phyloP scores from a whole-genome alignment of 1,139 yeast genomes.

The Yamadazyma sp. region DNA sequence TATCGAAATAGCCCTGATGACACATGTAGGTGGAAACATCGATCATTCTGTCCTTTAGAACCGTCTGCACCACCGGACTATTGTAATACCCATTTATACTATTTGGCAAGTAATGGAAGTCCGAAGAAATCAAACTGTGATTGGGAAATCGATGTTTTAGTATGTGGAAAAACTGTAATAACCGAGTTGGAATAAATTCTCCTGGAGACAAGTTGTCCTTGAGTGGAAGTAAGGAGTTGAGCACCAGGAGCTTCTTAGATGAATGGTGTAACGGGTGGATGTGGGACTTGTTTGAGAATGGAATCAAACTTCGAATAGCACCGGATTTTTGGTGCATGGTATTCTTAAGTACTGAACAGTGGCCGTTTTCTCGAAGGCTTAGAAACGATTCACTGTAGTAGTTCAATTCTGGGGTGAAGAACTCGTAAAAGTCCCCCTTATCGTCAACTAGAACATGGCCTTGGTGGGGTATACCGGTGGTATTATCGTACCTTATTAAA shows the following conservation, averaged over 20 bases:
- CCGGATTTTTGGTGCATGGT: slow-evolving; percentile 20
- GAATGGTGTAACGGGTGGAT: slow-evolving; percentile 46
- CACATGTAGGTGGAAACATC: slow-evolving; percentile 77
- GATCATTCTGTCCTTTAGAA: slow-evolving; percentile 64
- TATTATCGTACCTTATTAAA: slow-evolving; percentile 70
- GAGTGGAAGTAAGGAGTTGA: slow-evolving; percentile 51
- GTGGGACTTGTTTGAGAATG: slow-evolving; percentile 29
- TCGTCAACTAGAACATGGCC: slow-evolving; percentile 77
- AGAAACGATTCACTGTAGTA: slow-evolving; percentile 57
- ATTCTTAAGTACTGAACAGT: slow-evolving; percentile 30
- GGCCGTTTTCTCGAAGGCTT: slow-evolving; percentile 51
- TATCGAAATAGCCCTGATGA: slow-evolving; percentile 81
- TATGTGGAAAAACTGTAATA: slow-evolving; percentile 64
- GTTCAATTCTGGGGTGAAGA: slow-evolving; percentile 68
- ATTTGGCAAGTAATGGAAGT: slow-evolving; percentile 66
- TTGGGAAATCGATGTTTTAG: slow-evolving; percentile 69
- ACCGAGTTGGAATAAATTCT: slow-evolving; percentile 79
- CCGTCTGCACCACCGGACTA: slow-evolving; percentile 84
- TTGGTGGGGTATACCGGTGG: slow-evolving; percentile 68
- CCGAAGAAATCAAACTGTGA: slow-evolving; percentile 72
- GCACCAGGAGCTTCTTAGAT: slow-evolving; percentile 25
- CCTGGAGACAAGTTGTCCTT: slow-evolving; percentile 70
- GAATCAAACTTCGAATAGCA: slow-evolving; percentile 29
- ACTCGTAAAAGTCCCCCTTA: slow-evolving; percentile 75
- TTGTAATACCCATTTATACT: slow-evolving; percentile 61